These are phyloP conservation scores for Alternaria novae-zelandiae DNA, from an alignment of 2,329 filamentous ascomycete species.

Conservation along the genomic window DNA sequence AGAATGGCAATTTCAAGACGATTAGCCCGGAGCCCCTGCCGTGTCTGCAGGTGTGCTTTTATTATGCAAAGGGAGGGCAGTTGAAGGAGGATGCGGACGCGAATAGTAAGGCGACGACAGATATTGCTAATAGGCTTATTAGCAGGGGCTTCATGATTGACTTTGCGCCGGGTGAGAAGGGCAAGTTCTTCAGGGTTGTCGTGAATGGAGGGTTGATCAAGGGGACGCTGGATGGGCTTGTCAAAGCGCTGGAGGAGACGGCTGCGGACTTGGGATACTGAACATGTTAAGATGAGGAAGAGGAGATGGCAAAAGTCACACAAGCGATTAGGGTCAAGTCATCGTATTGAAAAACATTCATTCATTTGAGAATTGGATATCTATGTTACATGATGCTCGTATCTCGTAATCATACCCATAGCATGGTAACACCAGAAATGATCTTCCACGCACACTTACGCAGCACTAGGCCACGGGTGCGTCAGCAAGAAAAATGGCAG, in stretches of 20 bases:
- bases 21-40: conserved; percentile 75
- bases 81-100: conserved; percentile 53
- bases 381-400: conserved; percentile 37
- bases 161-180: conserved; percentile 66
- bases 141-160: conserved; percentile 72
- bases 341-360: not conserved
- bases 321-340: too few species aligned
- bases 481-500: conserved; percentile 18
- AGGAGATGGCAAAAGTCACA: not conserved
- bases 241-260: conserved; percentile 63
- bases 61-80: conserved; percentile 69
- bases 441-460: conserved; percentile 14
- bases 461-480: conserved; percentile 22
- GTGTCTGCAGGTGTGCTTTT: conserved; percentile 95
- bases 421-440: conserved; percentile 35
- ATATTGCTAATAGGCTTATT: conserved; percentile 62
- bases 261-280: conserved; percentile 44
- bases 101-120: conserved; percentile 64
- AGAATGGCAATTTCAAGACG: conserved; percentile 68
- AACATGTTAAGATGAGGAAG: not conserved
- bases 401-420: conserved; percentile 4
- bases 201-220: conserved; percentile 69
- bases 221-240: conserved; percentile 35
- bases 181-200: conserved; percentile 73
- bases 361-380: conserved; percentile 32